Conservation (phyloP, 495 filamentous ascomycete species). For the Neurospora sp. region DNA sequence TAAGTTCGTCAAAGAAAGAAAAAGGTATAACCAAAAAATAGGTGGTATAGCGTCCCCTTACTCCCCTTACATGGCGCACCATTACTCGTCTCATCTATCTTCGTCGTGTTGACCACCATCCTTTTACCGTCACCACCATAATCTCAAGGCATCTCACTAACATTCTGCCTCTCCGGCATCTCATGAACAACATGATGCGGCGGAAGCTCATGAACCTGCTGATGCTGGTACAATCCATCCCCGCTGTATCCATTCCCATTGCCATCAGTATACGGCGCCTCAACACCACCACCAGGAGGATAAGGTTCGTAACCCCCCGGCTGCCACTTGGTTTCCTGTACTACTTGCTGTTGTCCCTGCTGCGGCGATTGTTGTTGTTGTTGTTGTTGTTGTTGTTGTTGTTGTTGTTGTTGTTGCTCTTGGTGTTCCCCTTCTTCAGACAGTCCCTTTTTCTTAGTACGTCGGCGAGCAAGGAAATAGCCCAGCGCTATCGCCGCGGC, state of each 20-base stretch:
- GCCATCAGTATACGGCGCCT: background rate
- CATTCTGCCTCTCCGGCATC: background rate
- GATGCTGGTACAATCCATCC: background rate
- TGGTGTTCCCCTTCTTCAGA: background rate
- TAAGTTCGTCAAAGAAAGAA: background rate
- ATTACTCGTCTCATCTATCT: background rate
- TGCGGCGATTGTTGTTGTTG: background rate
- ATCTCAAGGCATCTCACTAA: background rate
- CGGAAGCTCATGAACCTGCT: background rate
- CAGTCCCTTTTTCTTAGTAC: background rate
- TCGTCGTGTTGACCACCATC: background rate
- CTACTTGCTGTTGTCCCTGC: background rate
- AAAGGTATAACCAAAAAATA: background rate
- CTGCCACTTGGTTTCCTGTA: background rate
- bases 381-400: background rate
- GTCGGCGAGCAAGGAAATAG: background rate
- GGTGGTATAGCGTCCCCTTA: background rate
- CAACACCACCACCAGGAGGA: background rate
- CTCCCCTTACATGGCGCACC: background rate
- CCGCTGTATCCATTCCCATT: background rate
- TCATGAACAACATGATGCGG: background rate
- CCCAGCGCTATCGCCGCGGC: background rate
- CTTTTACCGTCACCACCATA: background rate
- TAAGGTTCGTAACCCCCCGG: background rate
- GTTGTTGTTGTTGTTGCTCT: background rate